Base-by-base conservation (phyloP, 2,329 filamentous ascomycete species). In the Fusarium coicis region DNA sequence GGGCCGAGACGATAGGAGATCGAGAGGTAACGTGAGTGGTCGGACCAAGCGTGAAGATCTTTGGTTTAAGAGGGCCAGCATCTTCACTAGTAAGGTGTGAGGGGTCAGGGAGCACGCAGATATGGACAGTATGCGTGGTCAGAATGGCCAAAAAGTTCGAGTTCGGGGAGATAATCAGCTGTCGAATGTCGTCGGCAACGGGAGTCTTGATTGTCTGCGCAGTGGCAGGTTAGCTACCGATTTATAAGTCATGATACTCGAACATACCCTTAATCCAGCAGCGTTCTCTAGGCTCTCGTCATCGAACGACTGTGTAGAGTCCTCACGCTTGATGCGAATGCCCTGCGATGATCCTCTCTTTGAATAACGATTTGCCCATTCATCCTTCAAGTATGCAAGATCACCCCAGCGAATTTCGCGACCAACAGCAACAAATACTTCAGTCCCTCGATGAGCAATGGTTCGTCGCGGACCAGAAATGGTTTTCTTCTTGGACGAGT, bases 391-490 rank as follows among this genome's bases (percentile, higher is more conserved):
- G 66, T 92, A 90, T 57, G 91, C 90, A 62, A 99, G 84, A 82
- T 97, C 94, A 15, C 93, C 92, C 95, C 96, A 99, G 81, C 95
- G 89, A 69, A 99, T 93, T 82, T 98, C 94, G 76, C 93, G 95
- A 54, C 95, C 95, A 44, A 93, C 91, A 26, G 95, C 95, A 18
- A 94, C 91, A 80, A 98, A 98, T 15, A 98, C 85, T 78, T 99
- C 95, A 2, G 93, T 94, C 21, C 93, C 95, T 66, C 96, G 88
- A 55, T 89, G 90, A 15, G 95, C 95, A 77, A 98, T 92, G 1
- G 91, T 95, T 72, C 90, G 83, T 64, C 87, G 85, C 15, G 90
- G 88, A 23, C 89, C 88, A 3, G 80, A 78, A 26, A 81, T 77
- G 4, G 80, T 59, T 74, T 84, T 84, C 80, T 83, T 86, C 78